Conservation (phyloP, 495 filamentous ascomycete genomes). For the Penicillium turbatum region DNA sequence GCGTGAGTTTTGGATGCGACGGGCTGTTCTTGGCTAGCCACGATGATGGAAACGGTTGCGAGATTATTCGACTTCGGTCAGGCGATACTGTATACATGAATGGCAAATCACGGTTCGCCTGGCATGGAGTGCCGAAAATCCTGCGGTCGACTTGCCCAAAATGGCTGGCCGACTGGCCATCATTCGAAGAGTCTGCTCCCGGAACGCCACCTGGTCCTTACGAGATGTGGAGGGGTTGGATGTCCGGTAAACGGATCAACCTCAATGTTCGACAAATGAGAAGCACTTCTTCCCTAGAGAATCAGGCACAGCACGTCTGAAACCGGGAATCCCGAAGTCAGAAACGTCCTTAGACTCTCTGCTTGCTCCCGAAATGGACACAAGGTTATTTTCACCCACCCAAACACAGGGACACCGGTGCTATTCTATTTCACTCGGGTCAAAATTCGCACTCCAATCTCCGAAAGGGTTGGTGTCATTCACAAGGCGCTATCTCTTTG, state of each 20-base stretch:
- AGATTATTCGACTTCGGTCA: conserved; percentile 65
- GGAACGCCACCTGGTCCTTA: conserved; percentile 34
- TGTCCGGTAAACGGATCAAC: conserved; percentile 80
- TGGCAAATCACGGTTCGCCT: conserved; percentile 73
- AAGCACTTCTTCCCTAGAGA: not conserved
- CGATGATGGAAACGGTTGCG: conserved; percentile 39
- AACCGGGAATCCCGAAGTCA: not conserved
- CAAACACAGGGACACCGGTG: not conserved
- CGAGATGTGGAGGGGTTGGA: conserved; percentile 75
- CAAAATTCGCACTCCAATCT: not conserved
- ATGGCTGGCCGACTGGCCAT: conserved; percentile 74
- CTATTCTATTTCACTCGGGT: not conserved
- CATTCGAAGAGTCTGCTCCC: conserved; percentile 24
- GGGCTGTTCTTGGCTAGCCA: conserved; percentile 62
- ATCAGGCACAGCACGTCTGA: not conserved
- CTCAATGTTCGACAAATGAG: conserved; percentile 90
- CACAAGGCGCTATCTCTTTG: not conserved
- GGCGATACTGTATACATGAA: conserved; percentile 84
- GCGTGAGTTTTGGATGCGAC: conserved; percentile 84
- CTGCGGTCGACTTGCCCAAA: conserved; percentile 70
- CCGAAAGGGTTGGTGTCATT: not conserved
- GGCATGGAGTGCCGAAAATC: conserved; percentile 90
- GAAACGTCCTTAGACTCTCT: not conserved
- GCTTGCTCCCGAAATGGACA: not conserved
- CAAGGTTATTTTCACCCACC: not conserved